A percentile compares a stretch with the other conserved stretches of the same genome.
Conservation (phyloP, 2,329 filamentous ascomycete species). For the Parastagonospora avenae region DNA sequence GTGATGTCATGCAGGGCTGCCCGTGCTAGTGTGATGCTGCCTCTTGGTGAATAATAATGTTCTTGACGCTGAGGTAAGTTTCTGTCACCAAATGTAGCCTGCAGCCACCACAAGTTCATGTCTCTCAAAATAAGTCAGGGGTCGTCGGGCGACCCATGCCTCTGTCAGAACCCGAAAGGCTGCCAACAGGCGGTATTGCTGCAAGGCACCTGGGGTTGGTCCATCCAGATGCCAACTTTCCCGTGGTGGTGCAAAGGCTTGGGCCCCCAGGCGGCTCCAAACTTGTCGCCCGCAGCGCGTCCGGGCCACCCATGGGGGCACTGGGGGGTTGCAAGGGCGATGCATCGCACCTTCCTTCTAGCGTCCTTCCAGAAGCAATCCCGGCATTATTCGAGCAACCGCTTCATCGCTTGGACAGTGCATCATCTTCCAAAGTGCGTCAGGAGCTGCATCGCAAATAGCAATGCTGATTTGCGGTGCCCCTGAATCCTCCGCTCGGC, state of each 20-base stretch:
- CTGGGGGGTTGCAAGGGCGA: slow-evolving; percentile 14
- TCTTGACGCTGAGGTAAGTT: slow-evolving; percentile 12
- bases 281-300: slow-evolving; percentile 26
- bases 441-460: neutral
- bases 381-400: slow-evolving; percentile 16
- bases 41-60: neutral
- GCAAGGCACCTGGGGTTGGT: slow-evolving; percentile 14
- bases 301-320: slow-evolving; percentile 18
- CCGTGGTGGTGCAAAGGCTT: slow-evolving; percentile 22
- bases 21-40: too few relatives aligned
- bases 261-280: slow-evolving; percentile 23
- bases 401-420: slow-evolving; percentile 14
- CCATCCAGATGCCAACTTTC: slow-evolving; percentile 13
- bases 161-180: slow-evolving; percentile 8
- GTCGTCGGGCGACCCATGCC: neutral
- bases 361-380: slow-evolving; percentile 30
- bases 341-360: slow-evolving; percentile 30
- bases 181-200: slow-evolving; percentile 18
- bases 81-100: slow-evolving; percentile 19
- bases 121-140: too few relatives aligned
- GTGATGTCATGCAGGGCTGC: too few relatives aligned
- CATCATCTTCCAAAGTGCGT: neutral
- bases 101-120: slow-evolving; percentile 29
- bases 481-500: slow-evolving; percentile 1
- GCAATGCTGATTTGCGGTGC: neutral